Evolutionary conservation across 1,139 yeast genomes (phyloP).

Genomic region (Scheffersomyces illinoinensis): DNA sequence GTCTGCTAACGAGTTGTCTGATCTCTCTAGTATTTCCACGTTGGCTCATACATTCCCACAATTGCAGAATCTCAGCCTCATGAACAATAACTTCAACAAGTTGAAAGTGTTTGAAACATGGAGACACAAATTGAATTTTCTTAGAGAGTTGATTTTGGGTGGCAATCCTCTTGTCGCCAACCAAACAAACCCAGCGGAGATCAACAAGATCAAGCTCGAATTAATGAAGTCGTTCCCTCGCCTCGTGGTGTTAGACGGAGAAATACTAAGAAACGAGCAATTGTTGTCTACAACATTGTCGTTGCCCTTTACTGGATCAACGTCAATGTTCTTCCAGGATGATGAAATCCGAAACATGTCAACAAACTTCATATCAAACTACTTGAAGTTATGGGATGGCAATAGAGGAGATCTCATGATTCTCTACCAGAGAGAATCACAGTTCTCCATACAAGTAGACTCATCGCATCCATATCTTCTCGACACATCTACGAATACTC

Average conservation of each 20-base stretch:
- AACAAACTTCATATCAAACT: slow-evolving; percentile 74
- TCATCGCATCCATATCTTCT: slow-evolving; percentile 52
- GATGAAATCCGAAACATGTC: slow-evolving; percentile 70
- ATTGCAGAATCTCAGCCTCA: slow-evolving; percentile 75
- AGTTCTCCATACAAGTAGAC: slow-evolving; percentile 71
- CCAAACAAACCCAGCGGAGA: slow-evolving; percentile 25
- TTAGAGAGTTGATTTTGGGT: slow-evolving; percentile 73
- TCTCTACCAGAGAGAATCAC: slow-evolving; percentile 80
- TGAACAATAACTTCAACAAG: slow-evolving; percentile 66
- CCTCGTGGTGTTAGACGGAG: slow-evolving; percentile 76
- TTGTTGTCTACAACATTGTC: slow-evolving; percentile 53
- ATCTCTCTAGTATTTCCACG: slow-evolving; percentile 60
- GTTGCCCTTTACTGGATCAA: slow-evolving; percentile 53
- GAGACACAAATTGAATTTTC: slow-evolving; percentile 69
- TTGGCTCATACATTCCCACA: slow-evolving; percentile 75
- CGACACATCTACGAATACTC: slow-evolving; percentile 38
- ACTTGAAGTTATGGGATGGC: slow-evolving; percentile 77
- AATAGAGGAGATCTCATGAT: slow-evolving; percentile 69
- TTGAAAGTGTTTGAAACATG: slow-evolving; percentile 68
- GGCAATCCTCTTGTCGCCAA: slow-evolving; percentile 72
- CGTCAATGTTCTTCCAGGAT: slow-evolving; percentile 73
- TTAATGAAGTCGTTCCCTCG: slow-evolving; percentile 75
- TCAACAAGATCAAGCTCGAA: slow-evolving; percentile 57
- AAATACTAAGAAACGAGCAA: slow-evolving; percentile 70
- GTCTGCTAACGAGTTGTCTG: slow-evolving; percentile 67